Percentiles rank a stretch among this genome's conserved stretches.
phyloP scores from a whole-genome alignment of 108 stramenopile species.

The Hondaea fermentalgiana region DNA sequence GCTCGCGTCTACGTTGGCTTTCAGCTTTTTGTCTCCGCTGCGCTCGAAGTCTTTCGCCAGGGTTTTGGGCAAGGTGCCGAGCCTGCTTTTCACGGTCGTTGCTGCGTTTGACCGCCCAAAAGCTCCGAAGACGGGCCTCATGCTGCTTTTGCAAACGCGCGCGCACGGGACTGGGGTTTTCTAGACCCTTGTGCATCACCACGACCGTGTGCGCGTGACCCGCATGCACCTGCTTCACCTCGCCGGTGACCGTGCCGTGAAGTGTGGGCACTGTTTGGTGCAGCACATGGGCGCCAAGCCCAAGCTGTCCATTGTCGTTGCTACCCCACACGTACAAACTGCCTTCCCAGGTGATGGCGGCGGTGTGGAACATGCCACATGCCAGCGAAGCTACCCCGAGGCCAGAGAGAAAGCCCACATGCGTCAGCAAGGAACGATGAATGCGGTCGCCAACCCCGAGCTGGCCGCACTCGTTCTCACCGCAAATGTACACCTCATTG shows the following conservation, averaged over 20 bases:
- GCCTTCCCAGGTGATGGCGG: slow-evolving; percentile 10
- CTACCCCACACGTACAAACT: neutral
- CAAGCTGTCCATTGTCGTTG: slow-evolving; percentile 9
- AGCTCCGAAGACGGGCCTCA: neutral
- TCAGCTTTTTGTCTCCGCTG: neutral
- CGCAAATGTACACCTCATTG: neutral
- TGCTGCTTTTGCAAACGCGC: neutral
- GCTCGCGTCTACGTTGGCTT: too few species aligned
- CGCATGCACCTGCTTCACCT: neutral
- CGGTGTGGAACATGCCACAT: neutral
- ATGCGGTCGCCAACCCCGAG: neutral
- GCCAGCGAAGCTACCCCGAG: neutral
- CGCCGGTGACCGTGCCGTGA: neutral
- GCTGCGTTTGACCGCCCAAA: neutral
- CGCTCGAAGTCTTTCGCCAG: neutral
- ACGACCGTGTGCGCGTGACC: neutral
- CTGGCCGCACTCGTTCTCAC: neutral
- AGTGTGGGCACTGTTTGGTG: neutral
- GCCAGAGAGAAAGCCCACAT: neutral
- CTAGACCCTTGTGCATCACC: neutral
- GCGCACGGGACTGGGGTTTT: neutral
- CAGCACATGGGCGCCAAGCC: neutral
- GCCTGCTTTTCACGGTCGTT: neutral
- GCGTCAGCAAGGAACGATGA: neutral
- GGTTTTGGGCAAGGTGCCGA: neutral